A percentile compares a stretch with the other conserved stretches of the same genome.
phyloP scores from a whole-genome alignment of 257 asterid species.

The Nicotiana knightiana region DNA sequence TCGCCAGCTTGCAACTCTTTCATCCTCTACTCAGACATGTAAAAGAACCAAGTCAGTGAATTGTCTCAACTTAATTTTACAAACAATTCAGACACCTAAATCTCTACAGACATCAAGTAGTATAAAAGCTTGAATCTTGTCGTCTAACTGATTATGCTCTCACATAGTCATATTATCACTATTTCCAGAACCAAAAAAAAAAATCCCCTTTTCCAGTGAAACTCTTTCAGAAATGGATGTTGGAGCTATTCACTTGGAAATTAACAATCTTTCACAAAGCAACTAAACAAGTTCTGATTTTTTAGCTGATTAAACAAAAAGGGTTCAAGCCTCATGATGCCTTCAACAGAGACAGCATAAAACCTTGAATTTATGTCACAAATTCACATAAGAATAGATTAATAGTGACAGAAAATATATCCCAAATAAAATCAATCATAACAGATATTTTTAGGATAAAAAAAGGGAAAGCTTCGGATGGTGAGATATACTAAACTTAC shows the following conservation, averaged over 20 bases:
- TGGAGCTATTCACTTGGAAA: background rate
- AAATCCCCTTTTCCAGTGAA: background rate
- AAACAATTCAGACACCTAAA: background rate
- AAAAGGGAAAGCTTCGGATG: background rate
- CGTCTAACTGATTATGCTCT: background rate
- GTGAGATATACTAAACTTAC: slow-evolving; percentile 22
- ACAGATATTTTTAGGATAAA: background rate
- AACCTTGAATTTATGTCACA: background rate
- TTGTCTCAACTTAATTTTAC: background rate
- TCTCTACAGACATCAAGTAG: background rate
- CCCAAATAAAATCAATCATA: background rate
- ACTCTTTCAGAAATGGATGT: background rate
- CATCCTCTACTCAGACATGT: slow-evolving; percentile 48
- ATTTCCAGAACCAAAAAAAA: background rate
- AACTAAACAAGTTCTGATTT: background rate
- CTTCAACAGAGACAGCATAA: background rate
- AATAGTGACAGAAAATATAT: background rate
- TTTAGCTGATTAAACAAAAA: background rate
- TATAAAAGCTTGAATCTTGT: background rate
- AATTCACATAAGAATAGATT: background rate
- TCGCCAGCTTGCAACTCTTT: slow-evolving; percentile 79
- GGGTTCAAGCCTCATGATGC: background rate
- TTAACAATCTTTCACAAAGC: background rate
- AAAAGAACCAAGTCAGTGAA: background rate
- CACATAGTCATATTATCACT: background rate